Evolutionary conservation across 2,329 filamentous ascomycete genomes (phyloP).

Genomic region (Daldinia eschscholtzii): DNA sequence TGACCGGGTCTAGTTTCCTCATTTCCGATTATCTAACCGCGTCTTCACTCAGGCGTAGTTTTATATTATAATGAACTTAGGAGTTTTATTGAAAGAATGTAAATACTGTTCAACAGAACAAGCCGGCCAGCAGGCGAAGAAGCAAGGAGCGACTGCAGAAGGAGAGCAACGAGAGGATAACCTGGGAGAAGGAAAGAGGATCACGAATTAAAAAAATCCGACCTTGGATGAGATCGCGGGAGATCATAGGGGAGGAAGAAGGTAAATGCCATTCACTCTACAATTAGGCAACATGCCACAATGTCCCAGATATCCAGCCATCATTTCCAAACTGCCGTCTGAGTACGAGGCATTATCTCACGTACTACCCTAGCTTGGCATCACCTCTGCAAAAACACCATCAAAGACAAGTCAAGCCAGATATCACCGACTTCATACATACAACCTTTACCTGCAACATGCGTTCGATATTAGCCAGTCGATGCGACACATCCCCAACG

Average conservation of each 20-base stretch:
- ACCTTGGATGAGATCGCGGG: constrained; percentile 17
- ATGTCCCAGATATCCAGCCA: constrained; percentile 30
- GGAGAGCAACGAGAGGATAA: constrained; percentile 16
- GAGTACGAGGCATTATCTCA: constrained; percentile 28
- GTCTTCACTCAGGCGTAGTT: neutral
- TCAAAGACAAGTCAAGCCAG: constrained; percentile 22
- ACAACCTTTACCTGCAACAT: neutral
- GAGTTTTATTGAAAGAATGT: constrained; percentile 26
- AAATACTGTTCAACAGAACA: constrained; percentile 41
- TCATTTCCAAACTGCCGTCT: constrained; percentile 29
- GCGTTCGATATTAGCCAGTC: constrained; percentile 18
- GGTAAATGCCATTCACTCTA: constrained; percentile 18
- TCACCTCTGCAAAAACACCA: constrained; percentile 1
- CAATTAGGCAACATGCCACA: constrained; percentile 38
- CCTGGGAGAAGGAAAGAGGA: constrained; percentile 20
- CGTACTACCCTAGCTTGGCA: constrained; percentile 30
- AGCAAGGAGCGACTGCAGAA: constrained; percentile 34
- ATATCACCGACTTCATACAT: constrained; percentile 5
- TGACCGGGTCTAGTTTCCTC: constrained; percentile 40
- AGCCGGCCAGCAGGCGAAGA: constrained; percentile 42
- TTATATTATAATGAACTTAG: neutral
- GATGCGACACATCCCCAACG: constrained; percentile 26
- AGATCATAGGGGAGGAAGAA: constrained; percentile 22
- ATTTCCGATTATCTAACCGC: constrained; percentile 21
- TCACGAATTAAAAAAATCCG: neutral